A percentile compares a stretch with the other conserved stretches of the same genome.
phyloP scores from a whole-genome alignment of 2,329 filamentous ascomycete genomes.

The Epicoccum nigrum region DNA sequence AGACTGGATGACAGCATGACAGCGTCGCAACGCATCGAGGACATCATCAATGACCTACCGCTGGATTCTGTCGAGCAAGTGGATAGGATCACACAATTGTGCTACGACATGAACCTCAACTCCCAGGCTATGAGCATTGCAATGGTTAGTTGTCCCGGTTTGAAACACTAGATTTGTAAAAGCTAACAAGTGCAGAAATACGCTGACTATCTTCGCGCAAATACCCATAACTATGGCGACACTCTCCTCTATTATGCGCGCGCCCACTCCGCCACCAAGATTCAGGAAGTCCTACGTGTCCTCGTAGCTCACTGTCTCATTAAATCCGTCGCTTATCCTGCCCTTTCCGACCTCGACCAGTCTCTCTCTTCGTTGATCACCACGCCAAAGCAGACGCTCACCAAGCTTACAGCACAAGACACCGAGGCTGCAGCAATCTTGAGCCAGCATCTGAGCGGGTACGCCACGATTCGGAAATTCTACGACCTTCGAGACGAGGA shows the following conservation, averaged over 20 bases:
- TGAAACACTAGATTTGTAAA: not conserved
- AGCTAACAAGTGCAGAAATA: slow-evolving; percentile 66
- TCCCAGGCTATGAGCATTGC: slow-evolving; percentile 81
- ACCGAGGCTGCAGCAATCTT: slow-evolving; percentile 82
- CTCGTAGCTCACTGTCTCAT: slow-evolving; percentile 87
- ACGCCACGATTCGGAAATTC: slow-evolving; percentile 87
- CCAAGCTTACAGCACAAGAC: slow-evolving; percentile 74
- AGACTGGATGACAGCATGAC: slow-evolving; percentile 76
- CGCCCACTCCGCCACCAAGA: slow-evolving; percentile 76
- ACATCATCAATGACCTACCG: slow-evolving; percentile 74
- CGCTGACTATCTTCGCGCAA: slow-evolving; percentile 75
- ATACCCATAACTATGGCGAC: slow-evolving; percentile 80
- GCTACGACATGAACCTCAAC: slow-evolving; percentile 78
- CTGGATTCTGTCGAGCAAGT: slow-evolving; percentile 74
- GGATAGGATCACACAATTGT: slow-evolving; percentile 79
- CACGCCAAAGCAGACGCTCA: slow-evolving; percentile 73
- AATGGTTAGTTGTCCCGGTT: slow-evolving; percentile 62
- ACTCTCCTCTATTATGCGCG: slow-evolving; percentile 91
- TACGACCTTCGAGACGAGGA: slow-evolving; percentile 84
- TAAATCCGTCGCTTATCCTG: slow-evolving; percentile 81
- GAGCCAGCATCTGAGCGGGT: slow-evolving; percentile 85
- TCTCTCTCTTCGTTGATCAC: slow-evolving; percentile 73
- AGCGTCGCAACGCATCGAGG: slow-evolving; percentile 75
- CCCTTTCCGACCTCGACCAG: slow-evolving; percentile 72
- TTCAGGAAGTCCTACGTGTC: slow-evolving; percentile 83